Evolutionary conservation across 2,329 filamentous ascomycete genomes (phyloP), one percentile per base, ranked within the genome.

Genomic region (Teratosphaeria pseudoeucalypti): DNA sequence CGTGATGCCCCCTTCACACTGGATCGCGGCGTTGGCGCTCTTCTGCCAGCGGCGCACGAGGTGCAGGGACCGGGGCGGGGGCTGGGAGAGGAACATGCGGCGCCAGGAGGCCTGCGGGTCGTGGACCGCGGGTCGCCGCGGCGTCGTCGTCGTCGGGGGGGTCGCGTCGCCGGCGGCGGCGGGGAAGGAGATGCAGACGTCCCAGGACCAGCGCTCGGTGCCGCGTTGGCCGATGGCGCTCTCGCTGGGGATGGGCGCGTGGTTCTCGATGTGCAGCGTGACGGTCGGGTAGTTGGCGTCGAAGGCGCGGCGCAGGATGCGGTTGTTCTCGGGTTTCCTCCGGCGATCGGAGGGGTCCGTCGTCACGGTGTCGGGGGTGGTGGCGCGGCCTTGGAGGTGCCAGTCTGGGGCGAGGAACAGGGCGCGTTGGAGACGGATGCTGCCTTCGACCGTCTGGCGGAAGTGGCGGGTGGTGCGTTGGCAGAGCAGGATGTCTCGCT

Each of bases 351-450:
- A 67, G 23, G 63, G 64, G 29, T 63, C 23, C 23, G 23, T 63
- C 27, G 59, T 52, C 12, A 32, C 14, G 34, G 54, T 56, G 54
- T 62, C 66, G 37, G 65, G 61, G 58, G 65, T 61, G 62, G 67
- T 66, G 7, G 64, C 53, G 43, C 65, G 61, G 47, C 63, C 61
- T 64, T 68, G 63, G 39, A 71, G 63, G 3, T 64, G 60, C 70
- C 70, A 71, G 34, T 71, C 63, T n/a, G 72, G 68, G 19, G 66
- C 66, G 52, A 74, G 61, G 63, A 74, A 74, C 10, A 74, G 70
- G 39, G 67, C 64, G 26, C 66, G 64, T 56, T 71, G 71, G 23
- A 74, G 64, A 23, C 59, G 61, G 11, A 67, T 59, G 53, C 68
- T 71, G 57, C 65, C 60, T 56, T 60, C 58, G 54, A 70, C 67